Percentiles rank a stretch among this genome's conserved stretches.
Conservation (phyloP, 257 asterid species). For the Avicennia marina region DNA sequence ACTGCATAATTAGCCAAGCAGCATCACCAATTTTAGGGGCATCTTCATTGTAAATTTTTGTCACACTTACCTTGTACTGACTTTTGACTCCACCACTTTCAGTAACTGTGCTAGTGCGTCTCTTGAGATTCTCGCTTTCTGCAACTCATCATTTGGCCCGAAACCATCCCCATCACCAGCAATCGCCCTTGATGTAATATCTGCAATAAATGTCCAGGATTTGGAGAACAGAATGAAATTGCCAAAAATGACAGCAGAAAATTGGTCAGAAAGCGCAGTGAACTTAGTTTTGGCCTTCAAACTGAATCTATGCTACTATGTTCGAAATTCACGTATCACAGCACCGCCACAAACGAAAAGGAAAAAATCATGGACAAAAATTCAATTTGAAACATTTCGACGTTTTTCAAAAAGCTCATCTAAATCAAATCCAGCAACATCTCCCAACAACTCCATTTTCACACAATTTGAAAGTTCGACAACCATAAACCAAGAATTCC, state of each 20-base stretch:
- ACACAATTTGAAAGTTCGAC: no score
- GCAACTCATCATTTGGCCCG: slow-evolving; percentile 44
- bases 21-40: neutral
- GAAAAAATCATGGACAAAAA: no score
- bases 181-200: slow-evolving; percentile 35
- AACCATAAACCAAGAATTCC: neutral
- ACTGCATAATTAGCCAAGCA: neutral
- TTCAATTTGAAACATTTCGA: no score
- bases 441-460: no score
- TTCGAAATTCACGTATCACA: no score
- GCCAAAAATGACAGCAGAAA: neutral
- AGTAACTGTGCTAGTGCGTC: slow-evolving; percentile 55
- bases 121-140: slow-evolving; percentile 42
- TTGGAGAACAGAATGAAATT: slow-evolving; percentile 10
- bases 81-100: slow-evolving; percentile 50
- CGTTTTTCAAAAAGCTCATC: no score
- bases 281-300: no score
- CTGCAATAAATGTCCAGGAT: slow-evolving; percentile 30
- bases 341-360: no score
- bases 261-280: neutral
- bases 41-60: neutral
- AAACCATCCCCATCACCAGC: slow-evolving; percentile 26
- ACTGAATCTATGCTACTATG: no score
- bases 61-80: slow-evolving; percentile 49
- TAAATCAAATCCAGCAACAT: no score